Base-by-base conservation (phyloP, 1,139 yeast genomes). In the Candida gigantensis region DNA sequence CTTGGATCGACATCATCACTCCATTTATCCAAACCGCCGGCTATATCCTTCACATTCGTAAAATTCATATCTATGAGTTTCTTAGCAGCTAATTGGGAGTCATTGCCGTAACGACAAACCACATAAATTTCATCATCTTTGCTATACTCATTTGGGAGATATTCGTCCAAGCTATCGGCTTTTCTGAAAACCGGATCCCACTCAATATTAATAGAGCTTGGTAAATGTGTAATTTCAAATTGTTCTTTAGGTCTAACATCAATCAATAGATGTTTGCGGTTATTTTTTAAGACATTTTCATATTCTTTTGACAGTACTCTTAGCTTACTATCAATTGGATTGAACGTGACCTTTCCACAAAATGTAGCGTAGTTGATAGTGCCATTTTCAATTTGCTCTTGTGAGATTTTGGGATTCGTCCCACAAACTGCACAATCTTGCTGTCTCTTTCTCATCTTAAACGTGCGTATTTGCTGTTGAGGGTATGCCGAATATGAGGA, bases 181-280 rank as follows among this genome's bases (percentile, higher is more conserved):
- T 72, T 65, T 33, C 69, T 65, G 31, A 69, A 63, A 16, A 73
- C 52, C 4, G 70, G 65, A 11, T 69, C 76, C 60, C 83, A 72
- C 5, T 89, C 89, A 16, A 87, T 59, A 55, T 83, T 86, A 7
- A 77, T 53, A 0, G 96, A 71, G 20, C 68, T 58, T 0, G 83
- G 77, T 6, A 92, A 59, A 33, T 74, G 64, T 3, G 84, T 77
- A 19, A 92, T 83, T 3, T 68, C 72, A 50, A 68, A 92, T 54
- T 92, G 97, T 32, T 81, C 88, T 11, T 55, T 54, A 0, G 95
- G 90, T 42, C 99, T 74, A 1, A 90, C 97, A 57, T 92, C 99
- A 10, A 90, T 36, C 9, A 88, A 55, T 1, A 61, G 9, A 5
- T 52, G 46, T 14, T 35, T 30, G 3, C 50, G 47, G 0, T 40